phyloP scores from a whole-genome alignment of 2,329 filamentous ascomycete genomes.

The Talaromyces sp. region DNA sequence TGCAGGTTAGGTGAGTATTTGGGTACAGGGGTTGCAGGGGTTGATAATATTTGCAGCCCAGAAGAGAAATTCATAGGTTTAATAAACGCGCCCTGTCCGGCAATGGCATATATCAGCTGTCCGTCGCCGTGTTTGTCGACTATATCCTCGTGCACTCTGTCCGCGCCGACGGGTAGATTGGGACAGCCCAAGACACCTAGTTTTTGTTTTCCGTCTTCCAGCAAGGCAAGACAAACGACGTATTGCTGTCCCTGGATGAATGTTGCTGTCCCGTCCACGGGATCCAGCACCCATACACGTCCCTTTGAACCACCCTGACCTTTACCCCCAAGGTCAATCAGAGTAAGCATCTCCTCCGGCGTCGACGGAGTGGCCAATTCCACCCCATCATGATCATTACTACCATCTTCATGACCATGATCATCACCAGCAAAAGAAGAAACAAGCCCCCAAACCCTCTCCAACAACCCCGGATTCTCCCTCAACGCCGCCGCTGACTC shows the following conservation, averaged over 20 bases:
- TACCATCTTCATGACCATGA: too few species aligned
- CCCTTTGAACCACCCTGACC: constrained; percentile 37
- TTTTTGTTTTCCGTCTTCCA: constrained; percentile 54
- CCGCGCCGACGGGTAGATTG: constrained; percentile 32
- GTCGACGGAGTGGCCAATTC: constrained; percentile 39
- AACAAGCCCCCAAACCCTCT: constrained; percentile 55
- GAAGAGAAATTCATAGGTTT: constrained; percentile 32
- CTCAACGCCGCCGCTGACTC: constrained; percentile 54
- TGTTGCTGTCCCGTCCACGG: constrained; percentile 59
- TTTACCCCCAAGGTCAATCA: constrained; percentile 55
- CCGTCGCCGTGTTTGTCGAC: constrained; percentile 45
- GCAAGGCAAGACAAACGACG: constrained; percentile 55
- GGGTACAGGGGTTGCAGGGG: constrained; percentile 21
- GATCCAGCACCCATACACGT: constrained; percentile 59
- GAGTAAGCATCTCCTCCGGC: constrained; percentile 53
- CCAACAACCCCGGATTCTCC: constrained; percentile 43
- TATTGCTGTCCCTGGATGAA: constrained; percentile 60
- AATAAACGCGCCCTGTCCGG: constrained; percentile 41
- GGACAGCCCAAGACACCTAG: constrained; percentile 59
- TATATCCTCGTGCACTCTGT: constrained; percentile 31
- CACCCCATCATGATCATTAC: too few species aligned
- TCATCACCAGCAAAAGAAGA: constrained; percentile 32
- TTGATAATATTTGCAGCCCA: not conserved
- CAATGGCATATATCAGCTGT: constrained; percentile 47
- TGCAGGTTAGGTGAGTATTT: not conserved